phyloP scores from a whole-genome alignment of 108 stramenopile genomes.

The Stephanodiscus minutulus region DNA sequence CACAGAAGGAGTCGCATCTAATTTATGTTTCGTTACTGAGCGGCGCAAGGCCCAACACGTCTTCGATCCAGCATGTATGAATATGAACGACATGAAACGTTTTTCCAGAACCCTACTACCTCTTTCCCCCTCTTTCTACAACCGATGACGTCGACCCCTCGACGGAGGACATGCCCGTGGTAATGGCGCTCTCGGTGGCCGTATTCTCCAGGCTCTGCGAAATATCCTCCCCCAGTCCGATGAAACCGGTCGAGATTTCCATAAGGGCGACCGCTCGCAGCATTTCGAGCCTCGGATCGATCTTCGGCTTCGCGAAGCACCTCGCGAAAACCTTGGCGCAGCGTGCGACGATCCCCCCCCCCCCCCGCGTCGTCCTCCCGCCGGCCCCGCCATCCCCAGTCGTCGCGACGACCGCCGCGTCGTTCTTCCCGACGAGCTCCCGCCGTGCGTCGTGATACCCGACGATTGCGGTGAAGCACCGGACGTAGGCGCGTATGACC shows the following conservation, averaged over 20 bases:
- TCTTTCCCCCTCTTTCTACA: neutral
- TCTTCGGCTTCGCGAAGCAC: conserved; percentile 11
- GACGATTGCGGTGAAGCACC: conserved; percentile 28
- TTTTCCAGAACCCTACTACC: neutral
- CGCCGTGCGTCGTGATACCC: conserved; percentile 25
- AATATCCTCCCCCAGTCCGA: conserved; percentile 13
- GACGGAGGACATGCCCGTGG: neutral
- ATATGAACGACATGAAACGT: too few species aligned
- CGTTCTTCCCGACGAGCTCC: neutral
- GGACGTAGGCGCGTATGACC: conserved; percentile 31
- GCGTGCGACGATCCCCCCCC: neutral
- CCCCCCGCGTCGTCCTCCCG: neutral
- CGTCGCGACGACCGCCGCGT: too few species aligned
- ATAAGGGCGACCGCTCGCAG: conserved; percentile 16
- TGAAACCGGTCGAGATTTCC: conserved; percentile 21
- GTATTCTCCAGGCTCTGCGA: conserved; percentile 16
- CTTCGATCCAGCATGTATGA: neutral
- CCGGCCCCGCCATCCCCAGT: neutral
- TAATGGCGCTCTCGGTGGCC: conserved; percentile 26
- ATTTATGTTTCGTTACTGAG: too few species aligned
- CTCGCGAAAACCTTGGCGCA: conserved; percentile 5
- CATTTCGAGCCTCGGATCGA: conserved; percentile 6
- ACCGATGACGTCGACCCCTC: neutral
- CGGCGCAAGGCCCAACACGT: too few species aligned
- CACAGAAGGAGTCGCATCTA: neutral